Base-by-base conservation (phyloP, 192 early-diverging fungal species). In the Backusella circina region DNA sequence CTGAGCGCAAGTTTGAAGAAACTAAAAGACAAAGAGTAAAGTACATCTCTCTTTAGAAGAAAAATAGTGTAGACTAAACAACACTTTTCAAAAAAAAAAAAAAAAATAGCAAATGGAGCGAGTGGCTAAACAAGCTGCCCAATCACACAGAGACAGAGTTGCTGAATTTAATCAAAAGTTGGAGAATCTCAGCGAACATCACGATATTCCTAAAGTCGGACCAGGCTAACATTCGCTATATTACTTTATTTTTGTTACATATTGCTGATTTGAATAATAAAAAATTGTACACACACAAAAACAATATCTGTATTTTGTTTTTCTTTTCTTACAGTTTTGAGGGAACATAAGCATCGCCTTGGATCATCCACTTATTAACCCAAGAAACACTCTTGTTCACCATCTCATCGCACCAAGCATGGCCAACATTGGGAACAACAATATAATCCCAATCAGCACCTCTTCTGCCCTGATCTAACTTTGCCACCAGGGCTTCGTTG, bases 161-260 rank as follows among this genome's bases (percentile, higher is more conserved):
- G 87, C 89, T 65, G 92, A 94, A 37, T 87, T 93, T 71, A 94
- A 94, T 77, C 84, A 85, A 32, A 90, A 93, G 72, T 83, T 94
- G 18, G 91, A 92, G 72, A 81, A 87, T 35, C 84, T 95, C 68
- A 88, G 84, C 67, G 93, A 95, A 77, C 93, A 93, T 83, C 90
- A 93, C 83, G 93, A 95, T 77, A 92, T 95, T 79, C 92, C 93
- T 38, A 92, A 92, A 73, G 92, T 93, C 69, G 90, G 92, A 76
- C 91, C 91, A 35, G 91, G 92, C 83, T 92, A 92, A 92, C 78
- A 79, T 35, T 33, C n/a, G 30, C 31, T 75, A 38, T 44, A n/a
- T n/a, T n/a, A n/a, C n/a, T n/a, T 21, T 51, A 28, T 66, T 30
- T 5, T 18, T 33, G 23, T 61, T 61, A 28, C 4, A 61, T 28